Evolutionary conservation across 305 asterid genomes (phyloP).

Genomic region (Plantago lanceolata): DNA sequence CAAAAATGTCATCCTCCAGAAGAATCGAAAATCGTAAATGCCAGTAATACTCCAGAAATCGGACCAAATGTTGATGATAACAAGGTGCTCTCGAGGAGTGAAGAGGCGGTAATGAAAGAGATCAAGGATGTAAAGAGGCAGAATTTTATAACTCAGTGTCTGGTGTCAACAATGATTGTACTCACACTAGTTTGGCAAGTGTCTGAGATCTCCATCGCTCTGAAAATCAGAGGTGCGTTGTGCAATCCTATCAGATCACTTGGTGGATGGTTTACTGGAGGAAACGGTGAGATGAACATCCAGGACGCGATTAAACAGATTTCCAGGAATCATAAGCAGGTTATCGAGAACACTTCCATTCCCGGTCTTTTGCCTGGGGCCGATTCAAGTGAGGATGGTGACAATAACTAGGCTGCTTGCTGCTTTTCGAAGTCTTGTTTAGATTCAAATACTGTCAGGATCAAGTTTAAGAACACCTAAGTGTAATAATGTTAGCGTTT

Average conservation of each 20-base stretch:
- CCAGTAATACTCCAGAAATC: slow-evolving; percentile 3
- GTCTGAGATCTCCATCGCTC: slow-evolving; percentile 63
- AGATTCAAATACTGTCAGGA: no score
- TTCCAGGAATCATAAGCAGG: slow-evolving; percentile 24
- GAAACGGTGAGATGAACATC: neutral
- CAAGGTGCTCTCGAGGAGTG: neutral
- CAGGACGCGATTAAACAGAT: slow-evolving; percentile 22
- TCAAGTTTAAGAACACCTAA: no score
- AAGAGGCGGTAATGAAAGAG: slow-evolving; percentile 47
- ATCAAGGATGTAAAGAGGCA: slow-evolving; percentile 51
- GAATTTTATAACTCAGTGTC: slow-evolving; percentile 66
- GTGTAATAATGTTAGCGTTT: no score
- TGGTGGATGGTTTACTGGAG: slow-evolving; percentile 25
- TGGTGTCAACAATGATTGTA: slow-evolving; percentile 53
- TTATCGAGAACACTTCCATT: slow-evolving; percentile 27
- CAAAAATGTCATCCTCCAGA: neutral
- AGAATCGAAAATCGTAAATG: neutral
- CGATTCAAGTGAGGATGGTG: slow-evolving; percentile 31
- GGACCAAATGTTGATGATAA: slow-evolving; percentile 15
- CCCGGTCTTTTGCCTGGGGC: slow-evolving; percentile 43
- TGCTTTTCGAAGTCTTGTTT: no score
- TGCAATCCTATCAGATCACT: slow-evolving; percentile 47
- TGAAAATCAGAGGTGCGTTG: slow-evolving; percentile 51
- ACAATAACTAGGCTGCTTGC: neutral
- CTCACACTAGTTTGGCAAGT: slow-evolving; percentile 74